Evolutionary conservation across 2,329 filamentous ascomycete species (phyloP).

Genomic region (Botrytis byssoidea): DNA sequence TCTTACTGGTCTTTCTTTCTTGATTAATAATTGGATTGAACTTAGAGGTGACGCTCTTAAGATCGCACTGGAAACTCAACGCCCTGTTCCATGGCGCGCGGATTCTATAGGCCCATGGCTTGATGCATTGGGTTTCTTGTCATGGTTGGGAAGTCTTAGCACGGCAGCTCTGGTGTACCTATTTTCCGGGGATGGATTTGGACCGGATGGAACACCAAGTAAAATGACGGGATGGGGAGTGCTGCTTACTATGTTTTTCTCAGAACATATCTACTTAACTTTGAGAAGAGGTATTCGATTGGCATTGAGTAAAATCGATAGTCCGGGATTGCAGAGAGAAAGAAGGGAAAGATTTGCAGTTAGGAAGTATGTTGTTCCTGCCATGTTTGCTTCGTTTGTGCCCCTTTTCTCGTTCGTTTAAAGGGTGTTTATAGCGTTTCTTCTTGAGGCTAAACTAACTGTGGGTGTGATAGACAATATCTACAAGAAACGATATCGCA

Average conservation of each 20-base stretch:
- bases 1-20: conserved; percentile 81
- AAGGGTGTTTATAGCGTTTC: neutral
- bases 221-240: conserved; percentile 78
- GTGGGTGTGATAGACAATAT: conserved; percentile 32
- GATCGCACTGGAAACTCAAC: conserved; percentile 83
- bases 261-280: conserved; percentile 86
- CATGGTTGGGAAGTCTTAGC: conserved; percentile 88
- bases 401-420: neutral
- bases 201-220: conserved; percentile 63
- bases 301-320: conserved; percentile 77
- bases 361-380: conserved; percentile 62
- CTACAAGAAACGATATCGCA: conserved; percentile 70
- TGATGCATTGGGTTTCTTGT: conserved; percentile 80
- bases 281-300: conserved; percentile 70
- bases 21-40: conserved; percentile 96
- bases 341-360: conserved; percentile 76
- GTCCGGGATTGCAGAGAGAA: conserved; percentile 82
- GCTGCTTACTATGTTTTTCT: conserved; percentile 76
- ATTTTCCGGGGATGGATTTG: conserved; percentile 69
- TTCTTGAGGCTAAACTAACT: neutral
- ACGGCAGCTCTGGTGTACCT: conserved; percentile 86
- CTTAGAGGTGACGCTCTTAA: conserved; percentile 92
- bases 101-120: conserved; percentile 96
- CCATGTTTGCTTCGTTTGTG: conserved; percentile 7
- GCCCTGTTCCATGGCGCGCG: conserved; percentile 83